Base-by-base conservation (phyloP, 305 asterid species). In the Fraxinus baroniana region DNA sequence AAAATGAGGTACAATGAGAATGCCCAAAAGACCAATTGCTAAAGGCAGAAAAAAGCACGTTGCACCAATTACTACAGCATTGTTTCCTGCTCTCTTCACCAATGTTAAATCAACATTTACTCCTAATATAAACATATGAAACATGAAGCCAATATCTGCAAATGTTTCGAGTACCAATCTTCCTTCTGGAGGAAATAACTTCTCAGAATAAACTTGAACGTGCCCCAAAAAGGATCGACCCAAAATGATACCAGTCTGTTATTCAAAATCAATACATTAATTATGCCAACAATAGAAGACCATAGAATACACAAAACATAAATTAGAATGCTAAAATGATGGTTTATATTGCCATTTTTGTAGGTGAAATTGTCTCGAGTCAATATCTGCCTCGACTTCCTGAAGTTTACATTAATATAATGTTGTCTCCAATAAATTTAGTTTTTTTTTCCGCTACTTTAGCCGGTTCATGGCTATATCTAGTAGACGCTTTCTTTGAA, bases 121-220 rank as follows among this genome's bases (percentile, higher is more conserved):
- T 3, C 97, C 97, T 0, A 92, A 71, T 33, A 88, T 74, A 76
- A 93, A 93, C 10, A 93, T 86, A 80, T 92, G 93, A 35, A 90
- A 83, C 86, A 92, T 62, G 87, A 90, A 88, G 10, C 92, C 96
- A 0, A 92, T 3, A 35, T 91, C 88, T n/a, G 94, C 91, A 0
- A 76, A 30, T 1, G 95, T 92, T 79, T 91, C 92, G 0, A 93
- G 89, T 5, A 87, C 33, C 80, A 85, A 1, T 68, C 82, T 85
- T 2, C 93, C 96, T 66, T 86, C 85, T 1, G 87, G 86, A 0
- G 93, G 93, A 75, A 91, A 93, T 22, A 91, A 7, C 33, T 6
- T n/a, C 3, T 55, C 26, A 0, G 55, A 0, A 71, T 57, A 87
- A 0, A 12, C 24, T n/a, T 18, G 30, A 33, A 72, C 22, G 15